Evolutionary conservation across 805 yeast species (phyloP), one percentile per base, ranked within the genome.

Genomic region (Metschnikowia lochheadii): DNA sequence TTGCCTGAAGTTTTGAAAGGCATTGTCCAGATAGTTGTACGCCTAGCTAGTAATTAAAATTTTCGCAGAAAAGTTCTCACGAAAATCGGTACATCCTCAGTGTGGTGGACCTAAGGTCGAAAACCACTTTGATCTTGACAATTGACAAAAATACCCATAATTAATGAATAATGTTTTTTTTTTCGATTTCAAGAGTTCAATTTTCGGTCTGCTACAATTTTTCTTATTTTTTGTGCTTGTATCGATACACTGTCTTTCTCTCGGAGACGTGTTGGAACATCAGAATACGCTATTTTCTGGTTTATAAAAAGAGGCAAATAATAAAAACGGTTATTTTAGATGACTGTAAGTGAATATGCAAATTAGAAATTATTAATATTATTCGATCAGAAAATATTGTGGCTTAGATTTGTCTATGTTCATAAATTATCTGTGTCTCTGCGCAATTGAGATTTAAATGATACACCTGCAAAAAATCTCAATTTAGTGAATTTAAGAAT

Each of bases 1-100:
- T 63, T 63, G 47, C 48, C 49, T 26, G 53, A 31, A 44, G 52
- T 45, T 43, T 53, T 56, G 44, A 58, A 40, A 17, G 62, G 54
- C 61, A 58, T 54, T 31, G 34, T 44, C 34, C 49, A 43, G 37
- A 46, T 45, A 15, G 11, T 43, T 33, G 41, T 36, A 29, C 33
- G 26, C 34, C 36, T 35, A 8, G 10, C 18, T 40, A 40, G 41
- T 50, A 32, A 23, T 39, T 40, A 53, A 53, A 53, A 46, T 55
- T 55, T 55, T 53, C 55, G 41, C 50, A 41, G 35, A 49, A 53
- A 53, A 47, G 48, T 52, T 49, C 53, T 49, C 51, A 44, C n/a
- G 37, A n/a, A 41, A 49, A 50, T 50, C 56, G 39, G 56, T 53
- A 53, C 56, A 49, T 50, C 56, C 43, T 26, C 21, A 17, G 21